Percentiles rank a stretch among this genome's conserved stretches.
phyloP scores from a whole-genome alignment of 2,329 filamentous ascomycete genomes.

The Arthrobotrys pseudoclavata region DNA sequence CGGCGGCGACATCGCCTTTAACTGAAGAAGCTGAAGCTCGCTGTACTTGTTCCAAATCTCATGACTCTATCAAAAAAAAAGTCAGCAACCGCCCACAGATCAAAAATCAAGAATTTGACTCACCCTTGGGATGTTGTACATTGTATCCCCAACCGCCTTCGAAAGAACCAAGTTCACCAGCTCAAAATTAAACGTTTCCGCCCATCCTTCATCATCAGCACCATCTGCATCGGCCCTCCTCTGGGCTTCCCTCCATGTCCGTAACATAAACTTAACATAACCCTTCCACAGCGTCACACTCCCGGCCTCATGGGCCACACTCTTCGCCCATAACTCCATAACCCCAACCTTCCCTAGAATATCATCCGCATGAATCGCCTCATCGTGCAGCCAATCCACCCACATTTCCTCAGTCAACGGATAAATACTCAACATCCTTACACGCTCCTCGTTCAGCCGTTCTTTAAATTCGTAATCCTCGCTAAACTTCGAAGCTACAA shows the following conservation, averaged over 20 bases:
- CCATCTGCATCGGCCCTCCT: constrained; percentile 67
- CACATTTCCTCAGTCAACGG: constrained; percentile 75
- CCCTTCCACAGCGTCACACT: constrained; percentile 81
- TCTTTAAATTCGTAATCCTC: constrained; percentile 53
- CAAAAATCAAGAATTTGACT: constrained; percentile 25
- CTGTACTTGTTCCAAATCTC: constrained; percentile 84
- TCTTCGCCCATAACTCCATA: constrained; percentile 79
- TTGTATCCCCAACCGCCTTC: constrained; percentile 78
- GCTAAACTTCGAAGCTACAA: constrained; percentile 50
- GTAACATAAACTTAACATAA: constrained; percentile 83
- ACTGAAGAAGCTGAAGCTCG: constrained; percentile 77
- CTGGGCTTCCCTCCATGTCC: constrained; percentile 74
- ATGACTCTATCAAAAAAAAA: constrained; percentile 70
- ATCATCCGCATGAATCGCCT: constrained; percentile 73
- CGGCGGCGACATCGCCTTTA: constrained; percentile 72
- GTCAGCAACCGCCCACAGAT: constrained; percentile 25
- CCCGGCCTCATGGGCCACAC: constrained; percentile 78
- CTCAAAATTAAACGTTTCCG: constrained; percentile 79
- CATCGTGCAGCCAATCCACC: constrained; percentile 82
- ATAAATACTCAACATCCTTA: constrained; percentile 62
- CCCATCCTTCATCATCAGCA: constrained; percentile 63
- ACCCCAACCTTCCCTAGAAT: constrained; percentile 78
- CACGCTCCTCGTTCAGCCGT: constrained; percentile 61
- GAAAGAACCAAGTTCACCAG: constrained; percentile 78
- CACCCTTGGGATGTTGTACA: constrained; percentile 78